Base-by-base conservation (phyloP, 495 filamentous ascomycete species). In the Aspergillus campestris region DNA sequence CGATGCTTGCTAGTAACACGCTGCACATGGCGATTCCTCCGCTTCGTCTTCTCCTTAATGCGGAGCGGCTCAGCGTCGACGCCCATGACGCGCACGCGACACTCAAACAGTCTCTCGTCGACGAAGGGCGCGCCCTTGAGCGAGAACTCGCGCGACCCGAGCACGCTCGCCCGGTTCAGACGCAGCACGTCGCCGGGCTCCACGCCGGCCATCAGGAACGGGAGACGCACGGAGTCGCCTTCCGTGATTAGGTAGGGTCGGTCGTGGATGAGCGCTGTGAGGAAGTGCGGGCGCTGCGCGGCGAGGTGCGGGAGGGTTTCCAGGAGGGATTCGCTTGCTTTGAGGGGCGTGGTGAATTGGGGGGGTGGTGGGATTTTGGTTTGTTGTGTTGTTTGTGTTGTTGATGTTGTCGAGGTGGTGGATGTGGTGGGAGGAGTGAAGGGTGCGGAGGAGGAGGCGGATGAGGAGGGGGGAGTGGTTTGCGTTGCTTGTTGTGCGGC, bases 71-170 rank as follows among this genome's bases (percentile, higher is more conserved):
- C 92, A 30, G 75, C 68, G 65, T 97, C 94, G 28, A 84, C 79
- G 8, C 87, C 89, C 44, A 89, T 73, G n/a, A 97, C 88, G 33
- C 80, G 75, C 3, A 89, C 87, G 39, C 90, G 76, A 65, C 88
- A 95, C 61, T 84, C 82, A 53, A 88, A 98, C 49, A 91, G 61
- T 24, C 76, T 61, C 69, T 89, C 81, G 63, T 97, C 87, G 40
- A 96, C 62, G 61, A 81, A 86, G 3, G 84, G 86, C 10, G 63
- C 59, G 15, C 86, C 90, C 57, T 87, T 82, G 36, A 96, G 69
- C 29, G 92, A 95, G 67, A 85, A 95, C 54, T 97, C 92, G 45
- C 92, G 77, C 38, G 84, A 89, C 5, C 92, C 92, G 8, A 98
- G 58, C 18, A 77, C 70, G 6, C 74, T 78, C 13, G 87, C 92